These are phyloP conservation scores for Termitomyces sp. DNA, from an alignment of 768 basidiomycete genomes.

Conservation along the genomic window DNA sequence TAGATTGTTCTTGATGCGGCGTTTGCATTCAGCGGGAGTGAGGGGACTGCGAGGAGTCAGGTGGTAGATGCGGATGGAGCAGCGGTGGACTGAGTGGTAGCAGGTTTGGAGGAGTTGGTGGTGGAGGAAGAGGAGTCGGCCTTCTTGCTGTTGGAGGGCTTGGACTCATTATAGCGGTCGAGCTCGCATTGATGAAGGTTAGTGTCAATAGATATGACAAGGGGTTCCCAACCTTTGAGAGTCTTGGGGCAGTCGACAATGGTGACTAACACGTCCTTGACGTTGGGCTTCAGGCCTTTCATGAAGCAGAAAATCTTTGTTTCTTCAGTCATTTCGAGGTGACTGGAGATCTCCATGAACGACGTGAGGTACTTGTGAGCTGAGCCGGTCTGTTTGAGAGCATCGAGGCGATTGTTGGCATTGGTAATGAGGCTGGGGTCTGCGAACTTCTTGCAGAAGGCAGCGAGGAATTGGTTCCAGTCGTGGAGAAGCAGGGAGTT, in stretches of 20 bases:
- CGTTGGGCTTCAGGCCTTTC: conserved; percentile 22
- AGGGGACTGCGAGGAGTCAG: conserved; percentile 14
- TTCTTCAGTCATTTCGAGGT: conserved; percentile 20
- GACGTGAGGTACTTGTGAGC: too few species aligned
- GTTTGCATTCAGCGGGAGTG: conserved; percentile 22
- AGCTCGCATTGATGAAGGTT: conserved; percentile 9
- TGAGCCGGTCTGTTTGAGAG: background rate
- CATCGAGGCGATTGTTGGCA: background rate
- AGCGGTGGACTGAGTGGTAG: too few species aligned
- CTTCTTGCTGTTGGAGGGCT: too few species aligned
- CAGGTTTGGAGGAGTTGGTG: too few species aligned
- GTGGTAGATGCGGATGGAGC: conserved; percentile 13
- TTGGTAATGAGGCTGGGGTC: background rate
- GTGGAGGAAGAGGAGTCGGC: background rate
- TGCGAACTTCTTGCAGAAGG: background rate
- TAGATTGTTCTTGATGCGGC: conserved; percentile 20
- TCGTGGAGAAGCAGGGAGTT: background rate
- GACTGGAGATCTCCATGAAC: too few species aligned
- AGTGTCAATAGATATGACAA: conserved; percentile 24
- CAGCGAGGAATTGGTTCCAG: background rate
- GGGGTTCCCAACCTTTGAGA: conserved; percentile 17
- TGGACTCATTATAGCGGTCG: too few species aligned
- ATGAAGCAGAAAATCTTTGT: conserved; percentile 7
- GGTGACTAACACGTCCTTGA: conserved; percentile 18
- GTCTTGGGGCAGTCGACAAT: conserved; percentile 3